These are phyloP conservation scores for Cercospora zeina DNA, from an alignment of 2,329 filamentous ascomycete species.

Conservation along the genomic window DNA sequence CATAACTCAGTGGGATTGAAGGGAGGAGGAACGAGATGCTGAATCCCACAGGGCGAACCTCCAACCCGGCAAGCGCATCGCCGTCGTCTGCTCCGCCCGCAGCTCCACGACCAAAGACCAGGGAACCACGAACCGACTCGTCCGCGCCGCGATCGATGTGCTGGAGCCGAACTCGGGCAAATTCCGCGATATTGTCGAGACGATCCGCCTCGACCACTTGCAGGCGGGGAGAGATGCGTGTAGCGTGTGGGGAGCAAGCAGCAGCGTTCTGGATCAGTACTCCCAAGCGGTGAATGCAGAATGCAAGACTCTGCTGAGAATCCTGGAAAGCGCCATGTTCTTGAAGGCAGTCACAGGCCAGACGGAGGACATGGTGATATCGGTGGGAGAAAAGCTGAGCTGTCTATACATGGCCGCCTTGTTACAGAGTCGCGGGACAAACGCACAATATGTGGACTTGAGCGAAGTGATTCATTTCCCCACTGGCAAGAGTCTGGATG, in stretches of 20 bases:
- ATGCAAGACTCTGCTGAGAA: conserved; percentile 78
- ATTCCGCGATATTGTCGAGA: conserved; percentile 73
- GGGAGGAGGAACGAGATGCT: conserved; percentile 17
- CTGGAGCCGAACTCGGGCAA: conserved; percentile 47
- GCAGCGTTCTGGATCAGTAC: conserved; percentile 55
- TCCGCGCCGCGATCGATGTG: conserved; percentile 52
- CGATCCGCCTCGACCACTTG: conserved; percentile 80
- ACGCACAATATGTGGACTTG: conserved; percentile 87
- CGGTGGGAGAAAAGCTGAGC: conserved; percentile 93
- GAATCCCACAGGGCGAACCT: conserved; percentile 51
- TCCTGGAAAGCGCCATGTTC: conserved; percentile 62
- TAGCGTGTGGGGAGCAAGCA: conserved; percentile 30
- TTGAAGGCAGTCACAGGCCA: conserved; percentile 54
- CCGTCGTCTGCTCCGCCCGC: conserved; percentile 91
- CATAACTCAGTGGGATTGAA: neutral
- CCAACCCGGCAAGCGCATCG: conserved; percentile 65
- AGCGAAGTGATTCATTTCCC: conserved; percentile 73
- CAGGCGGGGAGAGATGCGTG: conserved; percentile 61
- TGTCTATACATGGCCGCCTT: conserved; percentile 87
- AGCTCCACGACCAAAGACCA: conserved; percentile 93
- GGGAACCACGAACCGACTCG: conserved; percentile 82
- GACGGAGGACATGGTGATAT: conserved; percentile 72
- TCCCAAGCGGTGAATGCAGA: conserved; percentile 70
- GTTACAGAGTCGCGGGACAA: conserved; percentile 75
- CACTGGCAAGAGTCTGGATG: conserved; percentile 46